Evolutionary conservation across 1,284 basidiomycete genomes (phyloP), one percentile per base, ranked within the genome.

Genomic region (Kalmanozyma brasiliensis): DNA sequence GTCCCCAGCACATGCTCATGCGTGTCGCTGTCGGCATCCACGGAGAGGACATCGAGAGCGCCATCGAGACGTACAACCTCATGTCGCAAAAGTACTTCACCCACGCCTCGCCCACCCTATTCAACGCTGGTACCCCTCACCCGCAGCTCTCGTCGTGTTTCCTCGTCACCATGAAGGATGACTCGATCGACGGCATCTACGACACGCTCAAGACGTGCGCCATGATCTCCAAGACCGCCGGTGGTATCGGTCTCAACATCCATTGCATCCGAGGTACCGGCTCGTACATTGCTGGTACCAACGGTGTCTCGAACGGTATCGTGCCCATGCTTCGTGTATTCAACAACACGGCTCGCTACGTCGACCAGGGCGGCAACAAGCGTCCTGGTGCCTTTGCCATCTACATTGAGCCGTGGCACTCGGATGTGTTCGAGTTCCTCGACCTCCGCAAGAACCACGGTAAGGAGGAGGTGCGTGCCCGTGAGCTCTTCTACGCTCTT

Each of bases 1-100:
- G 96, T 48, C 96, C 96, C 30, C 95, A 98, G 82, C 96, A 98
- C 84, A 93, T 98, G 89, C 90, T 98, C 81, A 98, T 99, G 96
- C 94, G 95, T 84, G 96, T 98, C 52, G 92, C 95, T 43, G 92
- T 98, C 46, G 96, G 95, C 58, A 96, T 99, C 70, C 95, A 98
- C 83, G 94, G 94, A 11, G 81, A 85, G 23, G 91, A 98, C 83
- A 88, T 98, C 64, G 93, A 96, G 24, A 89, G 89, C 45, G 93
- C 90, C 47, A 86, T 98, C 69, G 89, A 97, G 85, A 96, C 95
- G 9, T 84, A 84, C 82, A 83, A 84, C 77, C 87, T 95, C 76
- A 96, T 98, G 93, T 95, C 92, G 24, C 91, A 97, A 84, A 82
- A 81, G 68, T 76, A 67, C 56, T 99, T 98, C 84, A 99, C 94